Base-by-base conservation (phyloP, 768 basidiomycete genomes). In the Plicaturopsis crispa region DNA sequence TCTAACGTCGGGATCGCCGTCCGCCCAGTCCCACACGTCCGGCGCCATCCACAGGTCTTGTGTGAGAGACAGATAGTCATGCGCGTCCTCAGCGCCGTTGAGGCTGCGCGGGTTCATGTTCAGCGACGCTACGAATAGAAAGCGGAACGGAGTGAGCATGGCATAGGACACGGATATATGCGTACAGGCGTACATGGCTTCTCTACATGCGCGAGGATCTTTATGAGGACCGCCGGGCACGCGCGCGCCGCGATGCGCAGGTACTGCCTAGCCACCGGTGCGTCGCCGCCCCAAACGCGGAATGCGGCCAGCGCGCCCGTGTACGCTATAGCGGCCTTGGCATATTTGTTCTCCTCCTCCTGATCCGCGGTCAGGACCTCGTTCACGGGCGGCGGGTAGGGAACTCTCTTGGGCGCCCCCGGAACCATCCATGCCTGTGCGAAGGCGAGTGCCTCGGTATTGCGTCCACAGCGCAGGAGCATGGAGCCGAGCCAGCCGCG, bases 11-110 rank as follows among this genome's bases (percentile, higher is more conserved):
- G 46, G 38, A 39, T 62, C 51, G n/a, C 47, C 49, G 45, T 64
- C 54, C 8, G 57, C 66, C 69, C 68, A 71, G 6, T 58, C 50
- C 69, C 69, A 70, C 10, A 65, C 63, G 32, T 56, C 56, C 2
- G 48, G 46, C n/a, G 55, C 50, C 61, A 64, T 66, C 67, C 66
- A 71, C 6, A 70, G 49, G 38, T 65, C 61, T 43, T 69, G 69
- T 1, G 65, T 54, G 6, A 66, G 44, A 60, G 62, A 73, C 7
- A 69, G 48, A 50, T 70, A 67, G 47, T 71, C 71, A 24, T 66
- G 67, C 14, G 68, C 69, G 17, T 65, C 65, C 44, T 69, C 69
- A 1, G 60, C 52, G 2, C 66, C 60, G 38, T 70, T 67, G 13
- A 40, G 35, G 8, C 36, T 54, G 22, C 54, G 45, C n/a, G 62